These are phyloP conservation scores for Edaphochlamys debaryana DNA, from an alignment of 139 green algal genomes.

Conservation along the genomic window DNA sequence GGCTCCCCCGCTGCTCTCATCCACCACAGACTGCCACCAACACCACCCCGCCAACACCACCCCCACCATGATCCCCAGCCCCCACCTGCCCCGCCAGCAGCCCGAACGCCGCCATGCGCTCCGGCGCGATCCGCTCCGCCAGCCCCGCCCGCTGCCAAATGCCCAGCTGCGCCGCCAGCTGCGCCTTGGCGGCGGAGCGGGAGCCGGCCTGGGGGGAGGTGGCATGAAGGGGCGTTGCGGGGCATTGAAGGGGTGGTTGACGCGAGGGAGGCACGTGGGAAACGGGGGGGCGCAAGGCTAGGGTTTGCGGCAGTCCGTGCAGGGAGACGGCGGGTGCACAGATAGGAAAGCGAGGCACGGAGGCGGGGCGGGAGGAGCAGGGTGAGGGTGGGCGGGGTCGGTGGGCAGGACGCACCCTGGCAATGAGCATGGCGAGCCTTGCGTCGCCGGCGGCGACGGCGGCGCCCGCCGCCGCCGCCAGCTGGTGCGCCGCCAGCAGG, in stretches of 20 bases:
- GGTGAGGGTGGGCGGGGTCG: too few species aligned
- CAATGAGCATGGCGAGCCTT: constrained; percentile 80
- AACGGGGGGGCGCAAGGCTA: too few species aligned
- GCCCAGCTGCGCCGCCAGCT: constrained; percentile 73
- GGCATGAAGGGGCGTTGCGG: not conserved
- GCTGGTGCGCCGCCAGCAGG: constrained; percentile 73
- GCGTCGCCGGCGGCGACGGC: constrained; percentile 74
- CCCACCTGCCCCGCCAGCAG: constrained; percentile 76
- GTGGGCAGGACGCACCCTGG: too few species aligned
- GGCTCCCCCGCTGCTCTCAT: too few species aligned
- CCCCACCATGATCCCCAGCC: not conserved
- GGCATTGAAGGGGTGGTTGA: not conserved
- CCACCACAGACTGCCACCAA: too few species aligned
- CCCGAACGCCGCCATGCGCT: constrained; percentile 64
- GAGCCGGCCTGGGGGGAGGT: constrained; percentile 7
- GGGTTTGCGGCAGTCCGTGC: not conserved
- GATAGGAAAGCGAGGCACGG: too few species aligned
- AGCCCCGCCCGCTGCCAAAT: constrained; percentile 64
- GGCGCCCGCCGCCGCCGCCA: constrained; percentile 54
- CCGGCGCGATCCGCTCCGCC: constrained; percentile 47
- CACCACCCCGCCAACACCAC: not conserved
- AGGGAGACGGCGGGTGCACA: too few species aligned
- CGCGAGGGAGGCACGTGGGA: too few species aligned
- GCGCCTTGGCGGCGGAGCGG: not conserved
- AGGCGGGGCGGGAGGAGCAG: too few species aligned